These are phyloP conservation scores for Magnaporthales sp. DNA, from an alignment of 2,329 filamentous ascomycete species.

Conservation along the genomic window DNA sequence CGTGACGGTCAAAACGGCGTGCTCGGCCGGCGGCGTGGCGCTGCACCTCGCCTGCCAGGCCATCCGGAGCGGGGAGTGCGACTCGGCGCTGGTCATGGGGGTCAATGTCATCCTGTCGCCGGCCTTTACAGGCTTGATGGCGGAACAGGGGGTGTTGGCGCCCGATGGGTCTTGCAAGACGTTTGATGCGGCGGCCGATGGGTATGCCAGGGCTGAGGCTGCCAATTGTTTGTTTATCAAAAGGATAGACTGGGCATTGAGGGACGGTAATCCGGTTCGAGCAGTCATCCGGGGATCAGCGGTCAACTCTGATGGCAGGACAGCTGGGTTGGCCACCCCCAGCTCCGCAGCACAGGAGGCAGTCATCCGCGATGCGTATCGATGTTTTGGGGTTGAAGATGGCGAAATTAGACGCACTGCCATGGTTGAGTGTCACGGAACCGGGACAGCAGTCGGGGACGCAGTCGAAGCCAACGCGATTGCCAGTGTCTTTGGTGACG, in stretches of 20 bases:
- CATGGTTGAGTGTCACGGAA: conserved; percentile 27
- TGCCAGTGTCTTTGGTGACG: conserved; percentile 18
- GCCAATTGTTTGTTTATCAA: conserved; percentile 30
- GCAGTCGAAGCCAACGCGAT: conserved; percentile 29
- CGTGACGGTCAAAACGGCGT: conserved; percentile 27
- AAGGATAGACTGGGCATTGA: conserved; percentile 26
- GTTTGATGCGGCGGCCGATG: conserved; percentile 36
- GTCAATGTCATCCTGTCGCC: conserved; percentile 25
- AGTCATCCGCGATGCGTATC: conserved; percentile 4
- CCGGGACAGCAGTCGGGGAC: conserved; percentile 33
- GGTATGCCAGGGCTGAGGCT: conserved; percentile 42
- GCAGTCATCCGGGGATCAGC: conserved; percentile 20
- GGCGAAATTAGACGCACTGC: not conserved
- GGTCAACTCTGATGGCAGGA: conserved; percentile 14
- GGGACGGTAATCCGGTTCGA: conserved; percentile 25
- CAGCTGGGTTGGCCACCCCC: conserved; percentile 8
- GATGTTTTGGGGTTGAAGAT: conserved; percentile 14
- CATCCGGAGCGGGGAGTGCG: conserved; percentile 16
- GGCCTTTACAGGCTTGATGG: conserved; percentile 19
- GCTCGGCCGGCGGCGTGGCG: conserved; percentile 25
- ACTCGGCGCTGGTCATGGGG: conserved; percentile 25
- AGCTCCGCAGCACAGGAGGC: conserved; percentile 6
- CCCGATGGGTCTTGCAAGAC: conserved; percentile 21
- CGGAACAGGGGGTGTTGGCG: conserved; percentile 26
- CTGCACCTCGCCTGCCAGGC: conserved; percentile 26